Base-by-base conservation (phyloP, 345 rosid genomes). In the Aethionema arabicum region DNA sequence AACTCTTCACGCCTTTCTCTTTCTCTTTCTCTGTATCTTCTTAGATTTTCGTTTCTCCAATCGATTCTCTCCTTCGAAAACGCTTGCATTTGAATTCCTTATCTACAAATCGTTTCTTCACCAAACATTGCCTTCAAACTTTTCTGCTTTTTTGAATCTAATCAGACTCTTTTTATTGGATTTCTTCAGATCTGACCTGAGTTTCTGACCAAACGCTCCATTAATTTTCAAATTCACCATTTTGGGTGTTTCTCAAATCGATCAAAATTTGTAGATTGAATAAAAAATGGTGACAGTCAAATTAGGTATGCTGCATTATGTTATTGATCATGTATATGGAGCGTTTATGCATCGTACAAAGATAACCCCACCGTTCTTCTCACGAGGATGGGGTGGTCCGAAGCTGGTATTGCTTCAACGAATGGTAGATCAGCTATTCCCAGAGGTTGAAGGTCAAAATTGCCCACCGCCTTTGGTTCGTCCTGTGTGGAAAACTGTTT, bases 311-410 rank as follows among this genome's bases (percentile, higher is more conserved):
- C 83, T 93, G 43, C 99, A 93, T 75, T 85, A 84, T 59, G 84
- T 93, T 32, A 49, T 93, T 33, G 99, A 93, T 70, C 99, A 93
- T 40, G 66, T 90, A 0, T 93, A 93, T 55, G 99, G 97, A 61
- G 97, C 97, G 52, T 80, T 90, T 52, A 75, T 93, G 95, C 95
- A 93, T 74, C 77, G 96, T 60, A 79, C 84, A 46, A 87, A 81
- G 78, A 65, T 93, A 6, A 81, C 85, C 59, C 82, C 92, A 2
- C 99, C 86, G 3, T 90, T 93, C 63, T 93, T 93, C 74, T 90
- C 99, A 4, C 72, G 88, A 46, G 99, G 99, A 4, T 93, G 99
- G 96, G 99, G 97, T 38, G 96, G 97, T 21, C 64, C 83, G 3
- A 84, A 90, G 82, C 97, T 93, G 30, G 92, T 79, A 36, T 76